Conservation (phyloP, 2,329 filamentous ascomycete species). For the Colletotrichum sidae region DNA sequence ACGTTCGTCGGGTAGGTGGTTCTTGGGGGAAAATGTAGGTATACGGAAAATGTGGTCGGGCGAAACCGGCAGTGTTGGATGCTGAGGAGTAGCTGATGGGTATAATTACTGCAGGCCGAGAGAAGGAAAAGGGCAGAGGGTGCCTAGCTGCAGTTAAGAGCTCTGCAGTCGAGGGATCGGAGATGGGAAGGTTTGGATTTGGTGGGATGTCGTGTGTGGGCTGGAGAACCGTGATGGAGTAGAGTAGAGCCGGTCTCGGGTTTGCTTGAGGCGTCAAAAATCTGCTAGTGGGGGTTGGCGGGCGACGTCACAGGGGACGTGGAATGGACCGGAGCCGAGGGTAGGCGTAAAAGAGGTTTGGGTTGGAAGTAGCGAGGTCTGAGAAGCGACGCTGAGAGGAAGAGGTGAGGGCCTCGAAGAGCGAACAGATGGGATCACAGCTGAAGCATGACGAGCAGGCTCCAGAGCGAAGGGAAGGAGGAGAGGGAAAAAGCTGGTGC, state of each 20-base stretch:
- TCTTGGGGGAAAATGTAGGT: not conserved
- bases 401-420: conserved; percentile 29
- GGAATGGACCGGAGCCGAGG: conserved; percentile 32
- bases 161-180: conserved; percentile 9
- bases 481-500: conserved; percentile 21
- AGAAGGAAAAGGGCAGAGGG: not conserved
- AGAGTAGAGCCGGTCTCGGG: conserved; percentile 36
- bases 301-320: conserved; percentile 36
- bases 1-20: not conserved
- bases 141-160: conserved; percentile 1
- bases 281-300: conserved; percentile 35
- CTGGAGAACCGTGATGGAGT: conserved; percentile 32
- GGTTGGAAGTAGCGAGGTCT: conserved; percentile 4
- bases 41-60: conserved; percentile 8
- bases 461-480: conserved; percentile 13
- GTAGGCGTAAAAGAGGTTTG: conserved; percentile 24
- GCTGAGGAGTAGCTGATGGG: not conserved
- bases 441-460: conserved; percentile 34
- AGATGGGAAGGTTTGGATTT: not conserved
- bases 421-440: conserved; percentile 27
- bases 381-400: conserved; percentile 19
- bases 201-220: conserved; percentile 24
- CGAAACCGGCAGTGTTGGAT: conserved; percentile 27
- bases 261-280: conserved; percentile 37
- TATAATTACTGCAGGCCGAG: not conserved